Evolutionary conservation across 2,329 filamentous ascomycete genomes (phyloP).

Genomic region (Cladosporium phlei): DNA sequence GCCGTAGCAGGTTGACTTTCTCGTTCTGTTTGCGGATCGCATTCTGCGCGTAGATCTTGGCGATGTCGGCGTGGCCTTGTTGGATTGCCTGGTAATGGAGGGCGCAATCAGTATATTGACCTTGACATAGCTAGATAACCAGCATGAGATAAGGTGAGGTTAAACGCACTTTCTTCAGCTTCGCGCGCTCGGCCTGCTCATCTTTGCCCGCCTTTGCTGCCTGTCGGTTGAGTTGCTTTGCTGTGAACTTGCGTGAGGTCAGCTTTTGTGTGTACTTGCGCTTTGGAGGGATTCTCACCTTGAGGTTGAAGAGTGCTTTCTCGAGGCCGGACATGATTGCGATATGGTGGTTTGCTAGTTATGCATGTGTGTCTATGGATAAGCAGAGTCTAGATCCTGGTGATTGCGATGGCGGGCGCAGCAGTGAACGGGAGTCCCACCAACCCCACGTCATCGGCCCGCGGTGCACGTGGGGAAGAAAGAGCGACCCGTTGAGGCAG

Average conservation of each 20-base stretch:
- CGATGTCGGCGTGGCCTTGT: constrained; percentile 54
- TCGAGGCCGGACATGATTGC: constrained; percentile 55
- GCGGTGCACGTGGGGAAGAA: too few species aligned
- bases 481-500: too few species aligned
- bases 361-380: not conserved
- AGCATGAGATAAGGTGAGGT: too few species aligned
- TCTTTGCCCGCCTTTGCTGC: constrained; percentile 58
- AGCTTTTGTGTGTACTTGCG: not conserved
- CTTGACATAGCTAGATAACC: too few species aligned
- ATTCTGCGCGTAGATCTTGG: constrained; percentile 60
- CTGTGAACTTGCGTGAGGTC: constrained; percentile 49
- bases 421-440: not conserved
- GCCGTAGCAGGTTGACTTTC: constrained; percentile 54
- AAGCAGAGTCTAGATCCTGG: not conserved
- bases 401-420: not conserved
- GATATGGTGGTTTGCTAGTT: constrained; percentile 9
- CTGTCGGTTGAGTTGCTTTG: constrained; percentile 60
- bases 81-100: constrained; percentile 49
- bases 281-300: constrained; percentile 37
- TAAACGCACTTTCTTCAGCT: constrained; percentile 52
- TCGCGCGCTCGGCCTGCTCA: constrained; percentile 56
- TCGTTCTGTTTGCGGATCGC: constrained; percentile 61
- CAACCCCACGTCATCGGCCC: too few species aligned
- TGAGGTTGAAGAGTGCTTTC: constrained; percentile 59
- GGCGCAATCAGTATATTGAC: not conserved